Evolutionary conservation across 257 asterid genomes (phyloP), one percentile per base, ranked within the genome.

Genomic region (Penstemon eatonii): DNA sequence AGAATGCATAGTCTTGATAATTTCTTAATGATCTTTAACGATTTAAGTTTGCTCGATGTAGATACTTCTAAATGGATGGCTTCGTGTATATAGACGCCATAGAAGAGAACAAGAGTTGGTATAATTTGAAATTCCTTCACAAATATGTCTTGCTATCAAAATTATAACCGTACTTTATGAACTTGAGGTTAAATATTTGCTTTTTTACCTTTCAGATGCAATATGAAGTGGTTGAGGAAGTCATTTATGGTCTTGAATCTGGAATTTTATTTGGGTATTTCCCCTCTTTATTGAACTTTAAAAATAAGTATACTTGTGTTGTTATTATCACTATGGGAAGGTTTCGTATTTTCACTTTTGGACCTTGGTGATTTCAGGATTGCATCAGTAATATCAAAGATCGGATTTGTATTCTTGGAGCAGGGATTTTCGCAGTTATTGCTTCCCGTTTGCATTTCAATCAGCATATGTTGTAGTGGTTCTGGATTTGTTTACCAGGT

Each of bases 31-130:
- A n/a, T 59, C 70, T 64, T n/a, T 52, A 7, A 13, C 63, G 4
- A 25, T 44, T 51, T 51, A 45, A 70, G 50, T 68, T 73, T 68
- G 65, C 63, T 79, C 68, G 39, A 73, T 68, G 18, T 75, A 94
- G 99, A 85, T 82, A 66, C 90, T 94, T 67, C 97, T 93, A 47
- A 90, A 85, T 76, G 99, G 96, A 65, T 94, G 96, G 96, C 96
- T 89, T 54, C 96, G 97, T 36, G 81, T 83, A 8, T 89, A 89
- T 71, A 86, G 92, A 68, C 96, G 87, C 56, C 97, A 91, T 66
- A 80, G 96, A 77, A 85, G 94, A 79, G 99, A 94, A 75, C 98
- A 91, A 68, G 99, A 91, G 74, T 68, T 94, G 99, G 99, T 94
- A 86, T 72, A 37, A 71, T 70, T 41, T 15, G 37, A 53, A 12